Evolutionary conservation across 2,329 filamentous ascomycete genomes (phyloP), one percentile per base, ranked within the genome.

Genomic region (Drechslerella coelobrocha): DNA sequence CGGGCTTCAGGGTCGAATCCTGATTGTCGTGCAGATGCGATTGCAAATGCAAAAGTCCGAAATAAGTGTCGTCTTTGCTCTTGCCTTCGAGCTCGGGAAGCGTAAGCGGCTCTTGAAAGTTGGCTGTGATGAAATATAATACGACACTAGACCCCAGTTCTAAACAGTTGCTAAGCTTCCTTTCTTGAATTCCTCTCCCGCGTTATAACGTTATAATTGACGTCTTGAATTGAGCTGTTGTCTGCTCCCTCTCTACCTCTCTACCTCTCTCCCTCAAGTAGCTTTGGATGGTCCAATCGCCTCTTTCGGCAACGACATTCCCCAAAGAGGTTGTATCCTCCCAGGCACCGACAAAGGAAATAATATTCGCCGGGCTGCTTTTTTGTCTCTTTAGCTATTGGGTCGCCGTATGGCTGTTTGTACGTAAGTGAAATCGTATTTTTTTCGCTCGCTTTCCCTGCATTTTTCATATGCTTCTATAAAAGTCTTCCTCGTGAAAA

Each of bases 31-130:
- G 34, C 12, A 39, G 12, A 39, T 39, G 34, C 34, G 17, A 14
- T 6, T 39, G 34, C 29, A 34, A n/a, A 6, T 39, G 34, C 17
- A 39, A 39, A 39, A 14, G 34, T 39, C 34, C 34, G 34, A 39
- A 39, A 39, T n/a, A 39, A 39, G 34, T n/a, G 34, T 39, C 34
- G 34, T n/a, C 34, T n/a, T n/a, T 10, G 34, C 34, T n/a, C 34
- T 10, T 4, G 4, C 4, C 17, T 14, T 39, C 17, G 5, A 39
- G 34, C 12, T 39, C 34, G 34, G 34, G 34, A 39, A 14, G 12
- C 12, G 12, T n/a, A 4, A 39, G 34, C 34, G 34, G 34, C 34
- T 39, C 12, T 14, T 39, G 34, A 39, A n/a, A n/a, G 12, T n/a
- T 4, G 17, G 34, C 34, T 39, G 2, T 10, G 17, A n/a, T 10